Evolutionary conservation across 1,139 yeast genomes (phyloP).

Genomic region (Pichia cactophila): DNA sequence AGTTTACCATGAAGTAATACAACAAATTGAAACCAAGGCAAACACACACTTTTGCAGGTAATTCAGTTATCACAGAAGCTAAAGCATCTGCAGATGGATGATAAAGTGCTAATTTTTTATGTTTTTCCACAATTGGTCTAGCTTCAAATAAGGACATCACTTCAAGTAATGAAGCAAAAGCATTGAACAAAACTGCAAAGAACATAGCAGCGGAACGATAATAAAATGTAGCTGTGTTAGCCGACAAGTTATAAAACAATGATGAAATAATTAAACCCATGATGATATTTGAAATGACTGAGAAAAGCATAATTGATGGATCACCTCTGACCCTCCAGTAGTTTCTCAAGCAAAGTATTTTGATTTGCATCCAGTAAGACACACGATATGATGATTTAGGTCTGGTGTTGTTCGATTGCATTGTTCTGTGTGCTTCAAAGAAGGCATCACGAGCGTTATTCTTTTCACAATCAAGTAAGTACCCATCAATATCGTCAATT

Average conservation of each 20-base stretch:
- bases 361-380: constrained; percentile 39
- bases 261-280: constrained; percentile 50
- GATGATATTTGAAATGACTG: constrained; percentile 37
- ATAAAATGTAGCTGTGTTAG: constrained; percentile 41
- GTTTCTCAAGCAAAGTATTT: constrained; percentile 39
- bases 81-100: constrained; percentile 56
- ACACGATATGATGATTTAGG: constrained; percentile 38
- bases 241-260: constrained; percentile 38
- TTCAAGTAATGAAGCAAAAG: constrained; percentile 48
- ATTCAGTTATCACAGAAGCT: constrained; percentile 37
- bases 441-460: constrained; percentile 30
- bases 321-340: constrained; percentile 45
- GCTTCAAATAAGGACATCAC: constrained; percentile 38
- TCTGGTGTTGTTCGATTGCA: constrained; percentile 32
- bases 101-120: constrained; percentile 45
- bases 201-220: constrained; percentile 51
- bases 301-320: constrained; percentile 40
- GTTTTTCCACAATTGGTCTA: constrained; percentile 50
- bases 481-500: constrained; percentile 28
- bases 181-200: constrained; percentile 45
- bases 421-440: constrained; percentile 31
- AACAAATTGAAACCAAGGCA: constrained; percentile 38
- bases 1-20: constrained; percentile 44
- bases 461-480: constrained; percentile 23
- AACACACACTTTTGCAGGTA: constrained; percentile 41